Evolutionary conservation across 805 yeast species (phyloP), one percentile per base, ranked within the genome.

Genomic region (Diddensiella transvaalensis): DNA sequence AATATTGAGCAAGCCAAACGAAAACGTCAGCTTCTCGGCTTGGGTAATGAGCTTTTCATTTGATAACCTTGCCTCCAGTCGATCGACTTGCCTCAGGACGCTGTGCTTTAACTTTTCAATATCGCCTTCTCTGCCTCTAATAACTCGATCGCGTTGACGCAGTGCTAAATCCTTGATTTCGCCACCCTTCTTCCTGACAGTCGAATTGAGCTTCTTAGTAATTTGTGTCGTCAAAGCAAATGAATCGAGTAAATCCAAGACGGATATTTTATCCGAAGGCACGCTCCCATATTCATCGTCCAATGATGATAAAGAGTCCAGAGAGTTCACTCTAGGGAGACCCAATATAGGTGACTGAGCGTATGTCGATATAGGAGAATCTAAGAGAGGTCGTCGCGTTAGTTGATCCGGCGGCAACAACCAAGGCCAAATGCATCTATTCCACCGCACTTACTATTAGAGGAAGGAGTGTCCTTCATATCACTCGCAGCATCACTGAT

Each of bases 11-110:
- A 88, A 71, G 0, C 95, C 82, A 37, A 80, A 65, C 0, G 96
- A 82, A 63, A 88, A 93, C 62, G 88, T 88, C 21, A 82, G 56
- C 63, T 91, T 91, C 61, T 91, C 96, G 4, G 85, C 74, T 23
- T 66, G 73, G 36, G 69, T 58, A 26, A 68, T 64, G 41, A 52
- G 52, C 40, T 40, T 52, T 53, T 58, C 58, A 43, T 42, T 51
- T 10, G 49, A 39, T 37, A 60, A 38, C 5, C 43, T 60, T 18
- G 57, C 48, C 45, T 70, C 72, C 23, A 68, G 52, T 33, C 54
- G 49, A 33, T 55, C 60, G 42, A 71, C 55, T 40, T 59, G 64
- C 22, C 41, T 30, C 17, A 59, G 39, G 23, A 67, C 50, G 19
- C 46, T 54, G 13, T 35, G 40, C 22, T 60, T 60, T 46, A 65